Evolutionary conservation across 2,329 filamentous ascomycete species (phyloP).

Genomic region (Hypoxylon sp.): DNA sequence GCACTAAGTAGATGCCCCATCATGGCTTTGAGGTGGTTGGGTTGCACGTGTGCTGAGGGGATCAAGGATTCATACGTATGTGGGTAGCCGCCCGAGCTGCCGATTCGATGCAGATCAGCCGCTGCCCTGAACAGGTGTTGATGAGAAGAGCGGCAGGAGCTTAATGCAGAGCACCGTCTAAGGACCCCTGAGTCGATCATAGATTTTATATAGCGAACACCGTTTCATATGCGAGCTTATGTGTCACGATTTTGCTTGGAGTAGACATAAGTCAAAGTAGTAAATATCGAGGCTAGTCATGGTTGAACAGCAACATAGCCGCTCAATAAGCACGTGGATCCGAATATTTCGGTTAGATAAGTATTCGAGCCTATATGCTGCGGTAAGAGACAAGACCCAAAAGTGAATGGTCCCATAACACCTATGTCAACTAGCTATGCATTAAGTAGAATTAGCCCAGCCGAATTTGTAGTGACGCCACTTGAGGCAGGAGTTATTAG

Average conservation of each 20-base stretch:
- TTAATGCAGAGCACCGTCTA: neutral
- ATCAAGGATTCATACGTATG: slow-evolving; percentile 44
- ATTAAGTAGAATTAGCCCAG: neutral
- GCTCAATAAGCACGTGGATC: neutral
- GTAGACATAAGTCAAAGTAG: neutral
- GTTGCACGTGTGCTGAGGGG: slow-evolving; percentile 43
- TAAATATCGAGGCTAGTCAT: neutral
- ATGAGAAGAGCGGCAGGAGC: neutral
- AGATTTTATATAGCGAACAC: neutral
- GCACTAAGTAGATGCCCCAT: slow-evolving; percentile 17
- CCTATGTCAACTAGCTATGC: neutral
- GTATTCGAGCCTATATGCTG: neutral
- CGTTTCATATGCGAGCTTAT: neutral
- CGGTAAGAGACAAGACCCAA: neutral
- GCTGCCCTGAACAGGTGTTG: slow-evolving; percentile 18
- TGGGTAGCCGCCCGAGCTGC: slow-evolving; percentile 45
- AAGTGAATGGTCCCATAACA: neutral
- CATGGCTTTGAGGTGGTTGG: slow-evolving; percentile 31
- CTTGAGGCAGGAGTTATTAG: neutral
- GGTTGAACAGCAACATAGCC: neutral
- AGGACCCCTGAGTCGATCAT: neutral
- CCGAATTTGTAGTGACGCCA: neutral
- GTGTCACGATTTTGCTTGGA: neutral
- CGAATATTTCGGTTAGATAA: slow-evolving; percentile 5
- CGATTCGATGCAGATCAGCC: slow-evolving; percentile 44